Evolutionary conservation across 106 monocot genomes (phyloP), one percentile per base, ranked within the genome.

Genomic region (Agapanthus africanus): DNA sequence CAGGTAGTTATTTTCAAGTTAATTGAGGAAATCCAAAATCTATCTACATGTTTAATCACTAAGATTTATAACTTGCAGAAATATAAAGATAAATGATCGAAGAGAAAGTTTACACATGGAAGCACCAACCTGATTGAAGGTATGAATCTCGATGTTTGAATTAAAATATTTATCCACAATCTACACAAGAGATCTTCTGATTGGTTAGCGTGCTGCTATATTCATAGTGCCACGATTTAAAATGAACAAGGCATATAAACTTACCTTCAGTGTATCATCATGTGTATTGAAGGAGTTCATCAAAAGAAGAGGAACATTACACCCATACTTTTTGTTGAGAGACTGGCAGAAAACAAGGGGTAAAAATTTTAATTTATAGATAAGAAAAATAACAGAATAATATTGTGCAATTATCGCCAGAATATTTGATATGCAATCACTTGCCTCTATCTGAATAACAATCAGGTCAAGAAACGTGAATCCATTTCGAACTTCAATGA

Each of bases 281-380:
- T 97, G 86, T 2, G 95, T 97, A 52, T 97, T 91, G 74, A 97
- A 97, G 23, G 95, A 97, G 65, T 97, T 97, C 95, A 97, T 97
- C 36, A 97, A 70, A 65, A 97, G 84, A 46, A 97, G 80, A 56
- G 95, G 95, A 23, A 97, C 95, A 70, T 83, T 91, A 78, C 88
- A 89, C 32, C 88, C 95, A 73, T 91, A 97, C 59, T 91, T 97
- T 54, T 82, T 81, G 72, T 97, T 97, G 9, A 97, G 80, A 63
- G 77, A 77, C 95, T 95, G 76, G 5, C n/a, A 83, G 3, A 71
- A 49, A 72, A 6, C 6, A 50, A 27, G 6, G 11, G 21, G 28
- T 18, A 62, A n/a, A 54, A 38, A 39, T 0, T 1, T 25, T 18
- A 10, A 18, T 63, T n/a, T 32, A 59, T 37, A 40, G n/a, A n/a